phyloP scores from a whole-genome alignment of 2,329 filamentous ascomycete species.

The Alternaria brassicicola region DNA sequence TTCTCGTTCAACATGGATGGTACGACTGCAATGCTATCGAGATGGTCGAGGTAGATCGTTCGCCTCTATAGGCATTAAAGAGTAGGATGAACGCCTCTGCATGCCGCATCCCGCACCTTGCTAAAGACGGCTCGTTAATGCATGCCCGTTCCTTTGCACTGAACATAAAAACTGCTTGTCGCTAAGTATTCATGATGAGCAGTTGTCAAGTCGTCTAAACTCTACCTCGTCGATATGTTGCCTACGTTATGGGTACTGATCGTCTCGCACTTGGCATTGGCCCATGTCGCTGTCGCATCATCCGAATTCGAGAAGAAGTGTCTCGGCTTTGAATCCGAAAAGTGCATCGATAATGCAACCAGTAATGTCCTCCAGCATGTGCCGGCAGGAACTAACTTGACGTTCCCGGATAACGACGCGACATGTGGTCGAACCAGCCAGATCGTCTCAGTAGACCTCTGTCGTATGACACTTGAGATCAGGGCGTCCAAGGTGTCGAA shows the following conservation, averaged over 20 bases:
- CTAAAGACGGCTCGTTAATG: not conserved
- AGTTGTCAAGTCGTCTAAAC: not conserved
- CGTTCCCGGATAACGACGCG: conserved; percentile 47
- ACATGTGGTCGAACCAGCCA: conserved; percentile 47
- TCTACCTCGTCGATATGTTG: not conserved
- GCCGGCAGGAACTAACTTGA: conserved; percentile 46
- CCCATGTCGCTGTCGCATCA: not conserved
- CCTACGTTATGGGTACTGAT: not conserved
- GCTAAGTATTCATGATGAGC: not conserved
- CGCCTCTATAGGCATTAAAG: not conserved
- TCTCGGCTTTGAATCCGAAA: conserved; percentile 27
- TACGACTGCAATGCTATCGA: not conserved
- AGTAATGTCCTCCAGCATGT: conserved; percentile 43
- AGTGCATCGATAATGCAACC: conserved; percentile 18
- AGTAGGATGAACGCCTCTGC: not conserved
- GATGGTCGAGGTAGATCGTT: not conserved
- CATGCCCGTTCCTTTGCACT: not conserved
- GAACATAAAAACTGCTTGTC: not conserved
- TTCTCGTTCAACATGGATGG: not conserved
- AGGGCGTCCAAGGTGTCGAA: conserved; percentile 48
- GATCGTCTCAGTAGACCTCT: conserved; percentile 47
- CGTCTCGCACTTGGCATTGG: conserved; percentile 5
- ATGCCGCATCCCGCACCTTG: not conserved
- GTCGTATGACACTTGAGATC: conserved; percentile 52
- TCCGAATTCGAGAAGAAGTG: conserved; percentile 23